A percentile compares a stretch with the other conserved stretches of the same genome.
phyloP scores from a whole-genome alignment of 2,329 filamentous ascomycete species.

The Neopestalotiopsis clavispora region DNA sequence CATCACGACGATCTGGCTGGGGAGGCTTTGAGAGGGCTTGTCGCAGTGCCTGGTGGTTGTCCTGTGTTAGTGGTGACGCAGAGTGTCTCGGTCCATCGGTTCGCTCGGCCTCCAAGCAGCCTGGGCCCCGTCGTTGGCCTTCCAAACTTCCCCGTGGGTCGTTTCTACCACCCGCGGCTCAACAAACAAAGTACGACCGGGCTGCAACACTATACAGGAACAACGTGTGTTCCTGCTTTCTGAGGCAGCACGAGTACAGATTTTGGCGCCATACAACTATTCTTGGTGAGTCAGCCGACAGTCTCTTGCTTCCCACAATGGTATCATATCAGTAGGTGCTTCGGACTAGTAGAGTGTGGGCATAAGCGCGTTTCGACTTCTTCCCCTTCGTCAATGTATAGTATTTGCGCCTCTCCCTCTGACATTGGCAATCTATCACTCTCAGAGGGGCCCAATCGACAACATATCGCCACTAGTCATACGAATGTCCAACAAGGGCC shows the following conservation, averaged over 20 bases:
- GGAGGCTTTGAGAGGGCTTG: background rate
- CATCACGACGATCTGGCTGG: background rate
- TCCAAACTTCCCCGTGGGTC: background rate
- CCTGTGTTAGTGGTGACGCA: constrained; percentile 6
- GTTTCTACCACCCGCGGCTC: background rate
- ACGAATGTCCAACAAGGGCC: constrained; percentile 27
- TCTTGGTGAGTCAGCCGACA: background rate
- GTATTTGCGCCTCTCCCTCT: background rate
- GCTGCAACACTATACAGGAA: constrained; percentile 10
- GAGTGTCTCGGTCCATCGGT: constrained; percentile 8
- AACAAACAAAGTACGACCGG: background rate
- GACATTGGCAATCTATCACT: background rate
- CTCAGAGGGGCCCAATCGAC: background rate
- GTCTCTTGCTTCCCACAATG: background rate
- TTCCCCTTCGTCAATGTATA: background rate
- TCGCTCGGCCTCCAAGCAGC: background rate
- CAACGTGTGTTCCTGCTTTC: constrained; percentile 11
- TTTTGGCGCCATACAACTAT: background rate
- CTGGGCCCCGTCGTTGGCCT: background rate
- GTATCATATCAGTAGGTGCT: background rate
- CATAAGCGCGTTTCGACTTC: constrained; percentile 9
- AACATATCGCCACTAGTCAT: background rate
- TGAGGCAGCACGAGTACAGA: background rate
- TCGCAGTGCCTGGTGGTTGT: background rate
- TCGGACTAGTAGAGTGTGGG: background rate